A percentile compares a stretch with the other conserved stretches of the same genome.
phyloP scores from a whole-genome alignment of 2,329 filamentous ascomycete genomes.

The Sarocladium strictum region DNA sequence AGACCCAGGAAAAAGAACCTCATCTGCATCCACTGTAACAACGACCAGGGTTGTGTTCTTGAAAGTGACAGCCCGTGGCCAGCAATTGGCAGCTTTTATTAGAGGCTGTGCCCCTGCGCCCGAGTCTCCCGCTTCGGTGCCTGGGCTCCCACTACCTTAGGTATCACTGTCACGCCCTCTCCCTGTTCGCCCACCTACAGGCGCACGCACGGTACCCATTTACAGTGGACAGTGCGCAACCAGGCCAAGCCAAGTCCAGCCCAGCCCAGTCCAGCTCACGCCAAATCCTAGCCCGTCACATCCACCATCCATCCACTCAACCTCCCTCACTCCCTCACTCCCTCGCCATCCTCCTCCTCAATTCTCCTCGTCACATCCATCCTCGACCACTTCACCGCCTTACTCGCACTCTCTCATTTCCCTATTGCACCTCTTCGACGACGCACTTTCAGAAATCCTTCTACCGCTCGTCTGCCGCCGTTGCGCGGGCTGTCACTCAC shows the following conservation, averaged over 20 bases:
- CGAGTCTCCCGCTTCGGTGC: neutral
- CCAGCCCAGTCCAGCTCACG: neutral
- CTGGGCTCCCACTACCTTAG: neutral
- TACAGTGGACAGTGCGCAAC: neutral
- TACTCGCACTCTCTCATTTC: neutral
- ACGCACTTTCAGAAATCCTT: neutral
- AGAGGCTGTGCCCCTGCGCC: neutral
- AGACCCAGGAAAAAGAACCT: too few species aligned
- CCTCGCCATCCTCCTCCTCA: neutral
- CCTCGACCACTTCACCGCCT: neutral
- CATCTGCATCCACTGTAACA: too few species aligned
- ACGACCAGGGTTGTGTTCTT: too few species aligned
- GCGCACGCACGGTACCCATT: neutral
- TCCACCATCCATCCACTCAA: neutral
- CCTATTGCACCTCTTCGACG: neutral
- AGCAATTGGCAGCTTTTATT: too few species aligned
- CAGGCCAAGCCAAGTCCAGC: neutral
- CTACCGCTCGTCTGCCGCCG: neutral
- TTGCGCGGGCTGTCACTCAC: conserved; percentile 4
- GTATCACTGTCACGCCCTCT: neutral
- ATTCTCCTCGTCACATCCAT: neutral
- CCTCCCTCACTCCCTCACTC: neutral
- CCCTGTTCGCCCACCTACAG: neutral
- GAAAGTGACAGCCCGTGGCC: too few species aligned
- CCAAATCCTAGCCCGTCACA: neutral